These are phyloP conservation scores for Alternaria sp. DNA, from an alignment of 2,329 filamentous ascomycete species.

Conservation along the genomic window DNA sequence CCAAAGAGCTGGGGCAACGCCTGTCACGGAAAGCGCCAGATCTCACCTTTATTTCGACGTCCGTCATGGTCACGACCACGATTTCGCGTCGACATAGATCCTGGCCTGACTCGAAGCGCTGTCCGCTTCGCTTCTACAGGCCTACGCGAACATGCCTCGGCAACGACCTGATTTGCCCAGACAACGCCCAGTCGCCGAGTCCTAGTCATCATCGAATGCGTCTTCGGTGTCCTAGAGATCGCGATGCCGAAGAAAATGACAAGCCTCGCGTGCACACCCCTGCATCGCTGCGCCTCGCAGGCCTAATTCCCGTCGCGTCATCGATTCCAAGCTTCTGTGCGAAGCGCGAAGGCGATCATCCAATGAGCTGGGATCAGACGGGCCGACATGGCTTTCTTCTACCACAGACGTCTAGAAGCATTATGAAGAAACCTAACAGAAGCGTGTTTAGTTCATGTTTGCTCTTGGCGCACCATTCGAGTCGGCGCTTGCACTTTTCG, in stretches of 20 bases:
- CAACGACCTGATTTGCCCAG: conserved; percentile 11
- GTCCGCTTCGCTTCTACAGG: background rate
- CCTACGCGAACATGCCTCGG: conserved; percentile 6
- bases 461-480: background rate
- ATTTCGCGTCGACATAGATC: background rate
- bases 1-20: background rate
- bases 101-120: background rate
- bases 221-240: conserved; percentile 6
- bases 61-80: background rate
- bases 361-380: conserved; percentile 8
- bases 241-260: conserved; percentile 12
- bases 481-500: too few species aligned
- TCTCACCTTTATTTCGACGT: background rate
- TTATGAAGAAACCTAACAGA: background rate
- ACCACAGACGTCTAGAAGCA: background rate
- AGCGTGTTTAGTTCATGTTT: background rate
- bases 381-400: conserved; percentile 10
- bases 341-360: background rate
- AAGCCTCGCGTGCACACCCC: conserved; percentile 17
- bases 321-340: conserved; percentile 7
- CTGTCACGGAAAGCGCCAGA: background rate
- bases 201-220: background rate
- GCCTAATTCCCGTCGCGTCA: conserved; percentile 12
- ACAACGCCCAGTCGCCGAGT: conserved; percentile 18
- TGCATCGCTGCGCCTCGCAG: conserved; percentile 8